phyloP scores from a whole-genome alignment of 139 green algal genomes.

The Nannochloris sp. region DNA sequence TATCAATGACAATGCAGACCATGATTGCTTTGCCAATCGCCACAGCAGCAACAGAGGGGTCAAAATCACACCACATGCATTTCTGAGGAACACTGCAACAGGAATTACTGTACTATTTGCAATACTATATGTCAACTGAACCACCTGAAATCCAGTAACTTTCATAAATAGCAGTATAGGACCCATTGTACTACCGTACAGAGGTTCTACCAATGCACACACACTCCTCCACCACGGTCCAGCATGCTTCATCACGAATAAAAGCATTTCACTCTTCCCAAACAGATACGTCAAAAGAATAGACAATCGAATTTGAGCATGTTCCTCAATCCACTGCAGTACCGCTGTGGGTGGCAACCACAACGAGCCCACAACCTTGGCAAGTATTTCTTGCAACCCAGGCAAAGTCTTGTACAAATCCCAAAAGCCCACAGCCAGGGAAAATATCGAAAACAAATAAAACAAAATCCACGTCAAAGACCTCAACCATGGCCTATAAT shows the following conservation, averaged over 20 bases:
- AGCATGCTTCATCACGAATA: constrained; percentile 37
- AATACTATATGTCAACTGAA: too few species aligned
- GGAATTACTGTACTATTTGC: too few species aligned
- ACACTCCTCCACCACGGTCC: constrained; percentile 3
- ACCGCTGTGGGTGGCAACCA: constrained; percentile 44
- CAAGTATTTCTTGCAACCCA: constrained; percentile 41
- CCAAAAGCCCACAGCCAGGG: constrained; percentile 59
- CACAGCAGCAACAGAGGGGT: too few species aligned
- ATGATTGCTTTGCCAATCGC: too few species aligned
- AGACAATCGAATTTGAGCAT: constrained; percentile 60
- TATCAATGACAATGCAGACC: too few species aligned
- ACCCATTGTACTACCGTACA: background rate
- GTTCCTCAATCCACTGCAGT: constrained; percentile 70
- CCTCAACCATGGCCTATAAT: constrained; percentile 71
- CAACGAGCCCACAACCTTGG: constrained; percentile 22
- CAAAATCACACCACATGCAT: too few species aligned
- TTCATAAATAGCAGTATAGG: too few species aligned
- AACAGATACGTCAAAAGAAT: constrained; percentile 81
- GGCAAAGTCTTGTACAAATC: constrained; percentile 76
- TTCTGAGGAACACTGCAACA: too few species aligned
- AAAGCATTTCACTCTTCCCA: constrained; percentile 54
- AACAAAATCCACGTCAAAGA: constrained; percentile 55
- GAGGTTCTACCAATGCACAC: background rate
- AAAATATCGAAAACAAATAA: constrained; percentile 62
- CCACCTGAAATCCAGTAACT: too few species aligned